Evolutionary conservation across 1,139 yeast species (phyloP).

Genomic region (Nakaseomyces sp.): DNA sequence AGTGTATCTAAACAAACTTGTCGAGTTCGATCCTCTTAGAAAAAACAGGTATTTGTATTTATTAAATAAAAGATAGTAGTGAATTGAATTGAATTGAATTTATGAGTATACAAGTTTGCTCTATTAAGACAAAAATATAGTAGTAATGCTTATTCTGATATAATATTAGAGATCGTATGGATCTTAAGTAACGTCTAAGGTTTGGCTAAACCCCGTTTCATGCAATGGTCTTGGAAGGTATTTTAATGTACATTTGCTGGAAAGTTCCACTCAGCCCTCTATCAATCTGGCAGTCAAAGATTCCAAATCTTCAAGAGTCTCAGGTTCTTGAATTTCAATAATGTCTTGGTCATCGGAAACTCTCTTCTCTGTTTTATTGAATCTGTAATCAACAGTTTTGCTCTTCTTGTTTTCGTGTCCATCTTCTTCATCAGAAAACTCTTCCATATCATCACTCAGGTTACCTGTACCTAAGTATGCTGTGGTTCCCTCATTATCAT

Average conservation of each 20-base stretch:
- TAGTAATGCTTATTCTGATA: not conserved
- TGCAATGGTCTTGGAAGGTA: not conserved
- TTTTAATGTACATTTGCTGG: not conserved
- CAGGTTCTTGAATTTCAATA: conserved; percentile 78
- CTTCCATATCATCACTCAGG: conserved; percentile 36
- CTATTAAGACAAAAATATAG: too few species aligned
- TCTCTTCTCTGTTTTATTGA: conserved; percentile 42
- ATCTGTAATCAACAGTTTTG: conserved; percentile 31
- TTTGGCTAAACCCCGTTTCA: not conserved
- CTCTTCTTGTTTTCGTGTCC: conserved; percentile 46
- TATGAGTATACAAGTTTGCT: not conserved
- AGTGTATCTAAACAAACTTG: conserved; percentile 37
- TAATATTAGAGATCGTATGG: not conserved
- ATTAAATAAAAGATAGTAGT: conserved; percentile 8
- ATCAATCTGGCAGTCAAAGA: conserved; percentile 70
- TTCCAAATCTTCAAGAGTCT: conserved; percentile 87
- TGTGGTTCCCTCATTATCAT: conserved; percentile 16
- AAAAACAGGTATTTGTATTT: conserved; percentile 47
- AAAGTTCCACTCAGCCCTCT: conserved; percentile 12
- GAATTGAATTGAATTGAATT: not conserved
- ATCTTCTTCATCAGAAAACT: conserved; percentile 34
- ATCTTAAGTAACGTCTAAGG: not conserved
- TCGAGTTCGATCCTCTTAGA: conserved; percentile 62
- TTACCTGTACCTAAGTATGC: conserved; percentile 31
- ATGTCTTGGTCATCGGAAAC: conserved; percentile 34